A percentile compares a stretch with the other conserved stretches of the same genome.
Conservation (phyloP, 129 eudicot genomes). For the Artemisia argyi region DNA sequence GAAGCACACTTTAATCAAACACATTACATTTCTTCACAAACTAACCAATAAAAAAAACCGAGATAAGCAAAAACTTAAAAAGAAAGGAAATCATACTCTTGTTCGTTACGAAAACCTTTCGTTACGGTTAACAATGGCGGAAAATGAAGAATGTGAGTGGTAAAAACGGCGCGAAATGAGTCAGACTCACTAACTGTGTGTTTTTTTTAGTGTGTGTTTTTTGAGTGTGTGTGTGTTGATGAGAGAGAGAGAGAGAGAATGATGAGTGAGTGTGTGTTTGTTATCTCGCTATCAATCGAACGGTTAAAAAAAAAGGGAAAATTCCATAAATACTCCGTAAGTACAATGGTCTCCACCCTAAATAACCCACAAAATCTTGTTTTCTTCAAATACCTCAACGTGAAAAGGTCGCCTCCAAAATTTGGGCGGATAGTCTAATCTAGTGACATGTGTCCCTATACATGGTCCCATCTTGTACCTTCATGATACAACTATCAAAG, state of each 20-base stretch:
- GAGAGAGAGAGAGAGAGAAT: slow-evolving; percentile 21
- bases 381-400: too few relatives aligned
- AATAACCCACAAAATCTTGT: too few relatives aligned
- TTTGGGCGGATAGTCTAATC: too few relatives aligned
- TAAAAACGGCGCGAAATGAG: slow-evolving; percentile 61
- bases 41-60: background rate
- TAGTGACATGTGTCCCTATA: too few relatives aligned
- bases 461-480: too few relatives aligned
- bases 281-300: slow-evolving; percentile 46
- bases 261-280: background rate
- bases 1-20: too few relatives aligned
- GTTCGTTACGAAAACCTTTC: slow-evolving; percentile 17
- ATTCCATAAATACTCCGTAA: too few relatives aligned
- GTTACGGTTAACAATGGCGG: slow-evolving; percentile 33
- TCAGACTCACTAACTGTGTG: slow-evolving; percentile 12
- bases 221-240: background rate
- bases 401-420: too few relatives aligned
- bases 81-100: slow-evolving; percentile 32
- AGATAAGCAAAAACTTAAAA: slow-evolving; percentile 19
- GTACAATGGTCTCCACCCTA: too few relatives aligned
- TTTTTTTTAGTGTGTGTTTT: background rate
- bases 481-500: too few relatives aligned
- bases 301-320: too few relatives aligned
- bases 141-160: slow-evolving; percentile 26
- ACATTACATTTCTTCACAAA: background rate